Evolutionary conservation across 1,284 basidiomycete species (phyloP).

Genomic region (Moesziomyces sp.): DNA sequence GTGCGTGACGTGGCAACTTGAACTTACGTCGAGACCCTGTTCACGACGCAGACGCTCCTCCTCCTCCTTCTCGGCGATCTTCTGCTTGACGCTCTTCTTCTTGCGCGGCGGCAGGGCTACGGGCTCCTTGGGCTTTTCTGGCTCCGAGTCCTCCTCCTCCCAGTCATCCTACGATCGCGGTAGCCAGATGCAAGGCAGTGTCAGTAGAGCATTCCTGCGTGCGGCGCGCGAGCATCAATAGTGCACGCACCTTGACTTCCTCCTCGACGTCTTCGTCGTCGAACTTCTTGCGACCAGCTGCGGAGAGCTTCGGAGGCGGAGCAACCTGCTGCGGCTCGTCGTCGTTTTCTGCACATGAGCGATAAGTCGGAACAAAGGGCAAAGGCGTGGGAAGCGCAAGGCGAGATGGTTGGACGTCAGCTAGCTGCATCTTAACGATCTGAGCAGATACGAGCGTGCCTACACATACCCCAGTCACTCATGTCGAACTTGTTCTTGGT

Average conservation of each 20-base stretch:
- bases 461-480: slow-evolving; percentile 60
- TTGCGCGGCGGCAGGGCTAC: slow-evolving; percentile 56
- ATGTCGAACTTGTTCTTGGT: slow-evolving; percentile 20
- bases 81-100: slow-evolving; percentile 64
- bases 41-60: slow-evolving; percentile 49
- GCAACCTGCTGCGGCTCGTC: slow-evolving; percentile 51
- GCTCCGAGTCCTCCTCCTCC: slow-evolving; percentile 63
- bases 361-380: too few species aligned
- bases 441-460: background rate
- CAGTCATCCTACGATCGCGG: slow-evolving; percentile 58
- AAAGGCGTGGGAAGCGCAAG: too few species aligned
- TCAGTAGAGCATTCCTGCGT: slow-evolving; percentile 4
- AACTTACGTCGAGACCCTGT: slow-evolving; percentile 41
- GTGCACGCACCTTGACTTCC: slow-evolving; percentile 53
- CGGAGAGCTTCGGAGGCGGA: slow-evolving; percentile 26
- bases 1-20: background rate
- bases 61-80: slow-evolving; percentile 64
- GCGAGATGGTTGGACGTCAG: too few species aligned
- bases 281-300: slow-evolving; percentile 54
- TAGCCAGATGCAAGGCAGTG: background rate
- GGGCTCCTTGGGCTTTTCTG: slow-evolving; percentile 36
- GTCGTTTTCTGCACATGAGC: slow-evolving; percentile 52
- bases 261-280: slow-evolving; percentile 66
- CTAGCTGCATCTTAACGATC: background rate
- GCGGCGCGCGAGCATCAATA: background rate